These are phyloP conservation scores for Escovopsis sp. DNA, from an alignment of 2,329 filamentous ascomycete species.

Conservation along the genomic window DNA sequence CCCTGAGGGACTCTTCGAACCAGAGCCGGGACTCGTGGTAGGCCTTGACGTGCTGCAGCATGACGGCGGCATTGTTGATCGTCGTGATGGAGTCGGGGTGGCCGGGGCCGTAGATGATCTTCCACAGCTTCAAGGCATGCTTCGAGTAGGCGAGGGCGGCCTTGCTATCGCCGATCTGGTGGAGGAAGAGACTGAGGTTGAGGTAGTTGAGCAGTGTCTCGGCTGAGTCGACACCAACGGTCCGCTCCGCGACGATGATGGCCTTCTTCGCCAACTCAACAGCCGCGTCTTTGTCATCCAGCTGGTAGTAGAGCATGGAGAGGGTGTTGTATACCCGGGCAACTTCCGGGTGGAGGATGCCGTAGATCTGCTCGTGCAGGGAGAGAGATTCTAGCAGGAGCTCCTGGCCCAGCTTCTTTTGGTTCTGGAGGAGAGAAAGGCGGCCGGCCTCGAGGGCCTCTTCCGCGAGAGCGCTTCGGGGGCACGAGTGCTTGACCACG, in stretches of 20 bases:
- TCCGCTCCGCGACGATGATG: constrained; percentile 89
- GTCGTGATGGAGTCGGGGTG: constrained; percentile 98
- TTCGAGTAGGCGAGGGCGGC: constrained; percentile 77
- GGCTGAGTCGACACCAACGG: constrained; percentile 79
- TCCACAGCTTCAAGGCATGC: constrained; percentile 91
- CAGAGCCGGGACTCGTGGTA: constrained; percentile 90
- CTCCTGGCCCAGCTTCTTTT: constrained; percentile 92
- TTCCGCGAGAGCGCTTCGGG: constrained; percentile 79
- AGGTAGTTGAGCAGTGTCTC: constrained; percentile 93
- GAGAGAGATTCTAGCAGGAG: constrained; percentile 90
- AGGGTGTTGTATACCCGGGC: constrained; percentile 88
- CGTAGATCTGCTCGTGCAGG: constrained; percentile 96
- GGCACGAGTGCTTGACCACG: constrained; percentile 84
- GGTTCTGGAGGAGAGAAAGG: constrained; percentile 88
- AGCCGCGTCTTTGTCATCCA: constrained; percentile 94
- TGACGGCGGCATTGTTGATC: constrained; percentile 95
- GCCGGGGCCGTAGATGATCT: constrained; percentile 83
- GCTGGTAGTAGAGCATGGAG: constrained; percentile 90
- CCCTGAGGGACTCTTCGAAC: constrained; percentile 84
- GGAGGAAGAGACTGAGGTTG: constrained; percentile 87
- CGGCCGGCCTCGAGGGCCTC: constrained; percentile 91
- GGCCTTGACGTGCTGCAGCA: constrained; percentile 90
- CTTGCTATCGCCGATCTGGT: constrained; percentile 81
- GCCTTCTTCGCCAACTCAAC: constrained; percentile 93
- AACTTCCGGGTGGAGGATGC: constrained; percentile 91